Percentiles rank a stretch among this genome's conserved stretches.
Evolutionary conservation across 345 rosid species (phyloP).

Genomic region (Rhodamnia rubescens): DNA sequence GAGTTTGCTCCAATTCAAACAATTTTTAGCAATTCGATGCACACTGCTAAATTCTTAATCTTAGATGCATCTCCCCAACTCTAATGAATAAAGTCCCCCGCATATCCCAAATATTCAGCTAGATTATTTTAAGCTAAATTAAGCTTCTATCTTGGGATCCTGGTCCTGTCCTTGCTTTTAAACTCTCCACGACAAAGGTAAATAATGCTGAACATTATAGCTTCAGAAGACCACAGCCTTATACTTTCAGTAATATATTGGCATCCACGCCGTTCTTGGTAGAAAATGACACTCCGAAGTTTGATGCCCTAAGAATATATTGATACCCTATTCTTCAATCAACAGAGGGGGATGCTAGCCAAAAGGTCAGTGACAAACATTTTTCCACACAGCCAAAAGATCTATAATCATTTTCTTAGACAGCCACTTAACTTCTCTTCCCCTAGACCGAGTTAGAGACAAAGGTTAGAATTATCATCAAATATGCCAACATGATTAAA

Average conservation of each 20-base stretch:
- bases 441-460: background rate
- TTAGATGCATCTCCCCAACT: background rate
- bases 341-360: background rate
- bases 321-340: background rate
- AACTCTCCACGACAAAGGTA: background rate
- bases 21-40: background rate
- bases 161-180: background rate
- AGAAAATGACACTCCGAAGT: background rate
- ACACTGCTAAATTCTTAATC: background rate
- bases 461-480: background rate
- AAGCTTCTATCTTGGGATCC: background rate
- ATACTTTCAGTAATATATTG: background rate
- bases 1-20: background rate
- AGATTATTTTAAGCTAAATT: background rate
- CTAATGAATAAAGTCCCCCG: background rate
- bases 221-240: background rate
- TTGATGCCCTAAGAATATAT: background rate
- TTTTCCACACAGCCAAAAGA: background rate
- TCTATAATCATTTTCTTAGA: background rate
- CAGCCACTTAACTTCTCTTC: background rate
- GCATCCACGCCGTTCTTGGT: background rate
- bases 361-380: background rate
- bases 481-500: background rate
- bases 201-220: background rate
- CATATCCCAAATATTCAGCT: background rate